Conservation (phyloP, 2,329 filamentous ascomycete species). For the Diplodia scrobiculata region DNA sequence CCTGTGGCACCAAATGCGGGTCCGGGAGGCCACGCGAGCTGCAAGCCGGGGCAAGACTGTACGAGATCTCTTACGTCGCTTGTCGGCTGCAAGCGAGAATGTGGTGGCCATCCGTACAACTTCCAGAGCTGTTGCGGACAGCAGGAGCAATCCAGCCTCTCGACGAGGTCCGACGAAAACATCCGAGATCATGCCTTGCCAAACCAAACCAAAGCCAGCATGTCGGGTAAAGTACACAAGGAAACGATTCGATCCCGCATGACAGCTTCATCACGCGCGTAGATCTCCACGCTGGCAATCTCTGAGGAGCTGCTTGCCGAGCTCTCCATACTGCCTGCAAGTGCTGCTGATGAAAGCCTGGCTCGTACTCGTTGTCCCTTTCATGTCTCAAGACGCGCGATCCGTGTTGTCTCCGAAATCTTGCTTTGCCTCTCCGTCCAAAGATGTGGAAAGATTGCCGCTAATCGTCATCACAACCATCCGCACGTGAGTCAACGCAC, state of each 20-base stretch:
- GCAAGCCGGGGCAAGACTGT: conserved; percentile 10
- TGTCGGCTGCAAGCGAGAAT: background rate
- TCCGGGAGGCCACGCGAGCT: conserved; percentile 25
- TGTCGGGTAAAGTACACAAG: background rate
- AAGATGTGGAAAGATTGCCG: background rate
- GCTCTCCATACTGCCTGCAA: background rate
- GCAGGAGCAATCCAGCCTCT: background rate
- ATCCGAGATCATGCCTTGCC: background rate
- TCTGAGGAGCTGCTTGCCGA: background rate
- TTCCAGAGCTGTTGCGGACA: background rate
- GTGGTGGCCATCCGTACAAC: conserved; percentile 3
- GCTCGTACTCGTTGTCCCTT: background rate
- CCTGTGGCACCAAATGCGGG: conserved; percentile 22
- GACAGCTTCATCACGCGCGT: background rate
- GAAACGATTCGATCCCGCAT: background rate
- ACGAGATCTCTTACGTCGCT: background rate
- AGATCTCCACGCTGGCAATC: background rate
- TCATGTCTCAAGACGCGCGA: conserved; percentile 3
- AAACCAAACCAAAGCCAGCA: background rate
- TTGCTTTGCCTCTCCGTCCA: background rate
- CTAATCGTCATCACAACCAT: conserved; percentile 9
- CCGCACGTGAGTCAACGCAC: conserved; percentile 13
- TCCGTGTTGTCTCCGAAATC: background rate
- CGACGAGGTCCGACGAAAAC: background rate
- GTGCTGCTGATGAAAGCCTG: background rate